Conservation (phyloP, 306 rosid species). For the Biancaea sappan region DNA sequence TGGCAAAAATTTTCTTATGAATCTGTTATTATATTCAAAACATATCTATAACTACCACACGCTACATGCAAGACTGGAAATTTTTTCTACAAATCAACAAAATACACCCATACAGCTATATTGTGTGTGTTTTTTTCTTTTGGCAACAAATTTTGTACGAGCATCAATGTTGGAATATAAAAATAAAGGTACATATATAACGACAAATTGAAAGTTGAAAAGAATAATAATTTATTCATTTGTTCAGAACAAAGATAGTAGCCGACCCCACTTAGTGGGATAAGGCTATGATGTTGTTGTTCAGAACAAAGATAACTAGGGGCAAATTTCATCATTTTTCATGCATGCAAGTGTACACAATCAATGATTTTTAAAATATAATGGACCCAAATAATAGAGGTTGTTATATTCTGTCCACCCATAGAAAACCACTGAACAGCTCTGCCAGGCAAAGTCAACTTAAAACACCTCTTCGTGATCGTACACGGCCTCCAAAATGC, state of each 20-base stretch:
- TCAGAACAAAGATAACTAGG: neutral
- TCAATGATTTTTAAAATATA: neutral
- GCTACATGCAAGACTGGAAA: neutral
- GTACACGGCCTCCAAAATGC: constrained; percentile 3
- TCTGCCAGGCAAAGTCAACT: neutral
- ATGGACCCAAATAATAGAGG: neutral
- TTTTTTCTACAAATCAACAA: neutral
- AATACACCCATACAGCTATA: neutral
- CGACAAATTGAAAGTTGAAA: no score
- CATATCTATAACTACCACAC: neutral
- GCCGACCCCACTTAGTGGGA: no score
- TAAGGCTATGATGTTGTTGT: no score
- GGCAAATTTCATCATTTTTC: neutral
- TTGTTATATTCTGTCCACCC: neutral
- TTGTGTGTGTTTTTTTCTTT: neutral
- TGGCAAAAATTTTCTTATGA: no score
- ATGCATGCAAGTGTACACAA: neutral
- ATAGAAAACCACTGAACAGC: neutral
- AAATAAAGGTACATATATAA: no score
- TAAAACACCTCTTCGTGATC: neutral
- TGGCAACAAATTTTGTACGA: no score
- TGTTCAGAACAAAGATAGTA: neutral
- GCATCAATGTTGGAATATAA: no score
- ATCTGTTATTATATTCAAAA: neutral
- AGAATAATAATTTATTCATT: no score